Evolutionary conservation across 352 stramenopile genomes (phyloP).

Genomic region (Salisapilia sapeloensis): DNA sequence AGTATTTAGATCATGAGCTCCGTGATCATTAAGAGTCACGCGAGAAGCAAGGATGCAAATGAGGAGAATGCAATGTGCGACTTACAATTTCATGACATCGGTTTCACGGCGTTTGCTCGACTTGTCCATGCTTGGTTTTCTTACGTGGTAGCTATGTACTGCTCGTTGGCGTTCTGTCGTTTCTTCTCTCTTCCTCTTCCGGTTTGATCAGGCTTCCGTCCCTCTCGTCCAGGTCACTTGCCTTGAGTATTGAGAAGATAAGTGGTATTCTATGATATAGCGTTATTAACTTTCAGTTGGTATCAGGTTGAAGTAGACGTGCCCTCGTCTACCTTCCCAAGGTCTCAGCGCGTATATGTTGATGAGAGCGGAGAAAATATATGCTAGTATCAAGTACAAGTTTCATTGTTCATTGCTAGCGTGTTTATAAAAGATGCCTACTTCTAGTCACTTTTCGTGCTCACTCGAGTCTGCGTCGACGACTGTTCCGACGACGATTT

Average conservation of each 20-base stretch:
- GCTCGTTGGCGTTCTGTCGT: constrained; percentile 2
- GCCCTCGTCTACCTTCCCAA: no score
- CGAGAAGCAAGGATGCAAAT: background rate
- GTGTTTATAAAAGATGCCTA: no score
- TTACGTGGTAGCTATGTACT: background rate
- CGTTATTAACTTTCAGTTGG: no score
- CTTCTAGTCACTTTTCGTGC: no score
- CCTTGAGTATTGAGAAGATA: constrained; percentile 1
- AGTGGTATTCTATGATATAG: no score
- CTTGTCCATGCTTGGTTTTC: constrained; percentile 1
- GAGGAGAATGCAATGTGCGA: no score
- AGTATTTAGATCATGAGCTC: background rate
- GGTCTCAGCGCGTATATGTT: no score
- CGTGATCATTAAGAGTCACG: background rate
- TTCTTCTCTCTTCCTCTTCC: constrained; percentile 5
- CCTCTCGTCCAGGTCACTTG: constrained; percentile 3
- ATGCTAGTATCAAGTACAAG: no score
- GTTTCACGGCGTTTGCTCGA: constrained; percentile 72
- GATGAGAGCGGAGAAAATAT: no score
- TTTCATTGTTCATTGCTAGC: no score
- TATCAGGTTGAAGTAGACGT: no score
- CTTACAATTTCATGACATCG: constrained; percentile 84
- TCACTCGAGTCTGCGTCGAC: background rate
- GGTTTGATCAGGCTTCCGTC: constrained; percentile 3
- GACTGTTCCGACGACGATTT: background rate